Evolutionary conservation across 2,329 filamentous ascomycete genomes (phyloP).

Genomic region (Aspergillus pseudoglaucus): DNA sequence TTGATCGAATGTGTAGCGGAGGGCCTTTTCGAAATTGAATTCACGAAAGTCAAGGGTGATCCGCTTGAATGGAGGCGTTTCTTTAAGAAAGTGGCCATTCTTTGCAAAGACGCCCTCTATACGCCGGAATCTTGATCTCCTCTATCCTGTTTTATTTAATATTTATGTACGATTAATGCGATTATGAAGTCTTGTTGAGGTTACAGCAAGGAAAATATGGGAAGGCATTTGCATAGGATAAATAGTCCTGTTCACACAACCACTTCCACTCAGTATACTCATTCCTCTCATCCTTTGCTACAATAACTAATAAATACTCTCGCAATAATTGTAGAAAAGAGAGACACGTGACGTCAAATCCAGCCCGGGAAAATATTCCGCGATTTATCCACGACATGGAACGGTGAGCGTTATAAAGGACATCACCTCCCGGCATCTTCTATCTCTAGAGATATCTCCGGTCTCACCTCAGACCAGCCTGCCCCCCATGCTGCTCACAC

Average conservation of each 20-base stretch:
- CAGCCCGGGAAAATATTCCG: too few relatives aligned
- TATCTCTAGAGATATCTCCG: neutral
- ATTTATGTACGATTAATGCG: conserved; percentile 12
- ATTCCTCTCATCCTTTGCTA: neutral
- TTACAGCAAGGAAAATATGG: neutral
- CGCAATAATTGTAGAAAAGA: too few relatives aligned
- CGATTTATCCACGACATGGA: too few relatives aligned
- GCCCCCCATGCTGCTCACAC: conserved; percentile 20
- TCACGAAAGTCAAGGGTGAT: conserved; percentile 92
- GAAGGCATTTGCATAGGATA: neutral
- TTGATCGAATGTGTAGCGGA: conserved; percentile 41
- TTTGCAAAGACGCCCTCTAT: conserved; percentile 80
- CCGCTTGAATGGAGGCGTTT: conserved; percentile 93
- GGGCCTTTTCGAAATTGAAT: conserved; percentile 75
- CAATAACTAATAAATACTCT: too few relatives aligned
- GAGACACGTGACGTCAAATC: too few relatives aligned
- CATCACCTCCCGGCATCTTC: too few relatives aligned
- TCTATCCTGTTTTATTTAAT: neutral
- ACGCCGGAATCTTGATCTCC: conserved; percentile 42
- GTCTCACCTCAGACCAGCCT: neutral
- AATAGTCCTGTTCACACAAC: neutral
- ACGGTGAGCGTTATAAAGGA: too few relatives aligned
- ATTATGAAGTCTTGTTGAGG: conserved; percentile 7
- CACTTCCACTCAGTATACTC: neutral
- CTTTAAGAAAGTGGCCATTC: conserved; percentile 88